Percentiles rank a stretch among this genome's conserved stretches.
Conservation (phyloP, 352 stramenopile species). For the Phytophthora pseudosyringae region DNA sequence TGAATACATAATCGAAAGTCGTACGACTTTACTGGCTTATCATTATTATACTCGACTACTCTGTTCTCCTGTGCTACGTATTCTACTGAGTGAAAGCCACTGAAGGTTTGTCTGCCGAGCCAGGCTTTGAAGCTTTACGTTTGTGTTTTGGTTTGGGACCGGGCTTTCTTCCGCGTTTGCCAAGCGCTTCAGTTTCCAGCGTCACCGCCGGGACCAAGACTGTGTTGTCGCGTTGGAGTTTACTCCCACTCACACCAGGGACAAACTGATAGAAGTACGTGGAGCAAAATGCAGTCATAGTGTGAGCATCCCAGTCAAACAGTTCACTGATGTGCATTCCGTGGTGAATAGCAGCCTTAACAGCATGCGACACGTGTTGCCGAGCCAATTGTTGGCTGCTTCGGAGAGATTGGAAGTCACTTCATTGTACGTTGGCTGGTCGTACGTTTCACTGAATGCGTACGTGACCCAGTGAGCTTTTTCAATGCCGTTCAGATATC, state of each 20-base stretch:
- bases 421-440: conserved; percentile 9
- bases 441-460: conserved; percentile 4
- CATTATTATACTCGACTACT: too few relatives aligned
- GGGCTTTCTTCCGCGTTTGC: background rate
- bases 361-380: background rate
- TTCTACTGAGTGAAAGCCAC: too few relatives aligned
- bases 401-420: conserved; percentile 12
- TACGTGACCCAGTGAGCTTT: conserved; percentile 10
- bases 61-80: too few relatives aligned
- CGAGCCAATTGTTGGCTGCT: background rate
- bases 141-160: background rate
- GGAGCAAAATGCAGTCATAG: background rate
- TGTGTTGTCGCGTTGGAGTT: too few relatives aligned
- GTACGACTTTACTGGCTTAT: too few relatives aligned
- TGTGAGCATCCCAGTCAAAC: background rate
- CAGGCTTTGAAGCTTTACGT: background rate
- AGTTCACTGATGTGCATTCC: background rate
- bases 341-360: background rate
- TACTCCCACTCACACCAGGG: background rate
- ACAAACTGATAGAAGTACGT: background rate
- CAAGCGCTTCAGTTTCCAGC: background rate
- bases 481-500: conserved; percentile 1
- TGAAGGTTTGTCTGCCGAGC: too few relatives aligned
- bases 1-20: too few relatives aligned
- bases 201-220: too few relatives aligned